A percentile compares a stretch with the other conserved stretches of the same genome.
These are phyloP conservation scores for Cercospora beticola DNA, from an alignment of 2,329 filamentous ascomycete species.

Conservation along the genomic window DNA sequence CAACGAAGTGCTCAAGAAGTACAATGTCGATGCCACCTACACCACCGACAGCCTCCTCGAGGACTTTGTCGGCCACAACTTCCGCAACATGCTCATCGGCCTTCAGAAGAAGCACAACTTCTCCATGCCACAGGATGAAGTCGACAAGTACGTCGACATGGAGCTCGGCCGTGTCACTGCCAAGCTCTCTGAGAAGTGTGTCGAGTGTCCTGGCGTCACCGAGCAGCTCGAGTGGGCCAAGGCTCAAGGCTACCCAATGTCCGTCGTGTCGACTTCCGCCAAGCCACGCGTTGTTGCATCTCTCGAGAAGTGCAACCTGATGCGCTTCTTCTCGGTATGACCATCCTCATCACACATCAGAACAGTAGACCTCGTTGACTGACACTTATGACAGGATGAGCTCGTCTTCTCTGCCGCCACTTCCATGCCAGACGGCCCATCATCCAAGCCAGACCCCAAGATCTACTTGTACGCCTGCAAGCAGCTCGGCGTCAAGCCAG, in stretches of 20 bases:
- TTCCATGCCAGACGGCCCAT: constrained; percentile 68
- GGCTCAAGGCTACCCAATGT: constrained; percentile 63
- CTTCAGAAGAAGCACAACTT: constrained; percentile 77
- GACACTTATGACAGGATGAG: constrained; percentile 44
- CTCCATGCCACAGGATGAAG: constrained; percentile 63
- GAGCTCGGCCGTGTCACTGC: constrained; percentile 83
- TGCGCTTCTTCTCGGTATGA: constrained; percentile 68
- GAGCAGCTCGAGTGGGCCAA: constrained; percentile 60
- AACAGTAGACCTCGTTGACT: not conserved
- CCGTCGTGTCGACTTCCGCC: constrained; percentile 79
- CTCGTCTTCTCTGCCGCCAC: constrained; percentile 80
- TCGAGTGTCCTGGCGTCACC: constrained; percentile 53
- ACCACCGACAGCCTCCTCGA: constrained; percentile 74
- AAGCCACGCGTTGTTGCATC: constrained; percentile 74
- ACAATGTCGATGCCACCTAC: constrained; percentile 67
- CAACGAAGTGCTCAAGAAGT: constrained; percentile 75
- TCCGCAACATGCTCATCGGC: constrained; percentile 82
- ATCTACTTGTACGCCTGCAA: constrained; percentile 80
- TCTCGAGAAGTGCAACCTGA: constrained; percentile 75
- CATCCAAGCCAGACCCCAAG: constrained; percentile 85
- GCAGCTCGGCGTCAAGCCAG: constrained; percentile 67
- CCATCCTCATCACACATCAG: not conserved
- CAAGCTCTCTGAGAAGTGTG: constrained; percentile 58
- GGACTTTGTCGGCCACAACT: constrained; percentile 92
- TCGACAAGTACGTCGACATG: constrained; percentile 69